Conservation (phyloP, 2,329 filamentous ascomycete genomes). For the Thielaviopsis populi region DNA sequence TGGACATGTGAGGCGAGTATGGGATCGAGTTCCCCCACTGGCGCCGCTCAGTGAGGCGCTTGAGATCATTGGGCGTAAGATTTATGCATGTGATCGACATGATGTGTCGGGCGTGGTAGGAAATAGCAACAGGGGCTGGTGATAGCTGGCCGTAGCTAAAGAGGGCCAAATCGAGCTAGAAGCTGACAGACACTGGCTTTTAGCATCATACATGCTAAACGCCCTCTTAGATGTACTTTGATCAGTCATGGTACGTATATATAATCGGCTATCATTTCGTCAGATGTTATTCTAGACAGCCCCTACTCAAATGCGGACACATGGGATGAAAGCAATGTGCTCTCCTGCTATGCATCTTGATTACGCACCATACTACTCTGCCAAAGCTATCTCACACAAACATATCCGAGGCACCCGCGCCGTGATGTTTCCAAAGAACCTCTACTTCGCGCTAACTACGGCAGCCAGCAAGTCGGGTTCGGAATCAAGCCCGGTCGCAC, state of each 20-base stretch:
- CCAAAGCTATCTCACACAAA: neutral
- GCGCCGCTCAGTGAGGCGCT: neutral
- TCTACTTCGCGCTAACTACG: neutral
- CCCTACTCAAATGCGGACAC: neutral
- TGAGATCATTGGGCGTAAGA: neutral
- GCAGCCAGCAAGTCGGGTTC: neutral
- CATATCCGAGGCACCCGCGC: neutral
- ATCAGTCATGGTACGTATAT: neutral
- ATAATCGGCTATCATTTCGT: neutral
- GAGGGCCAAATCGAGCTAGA: neutral
- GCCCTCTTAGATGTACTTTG: no score
- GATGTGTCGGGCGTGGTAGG: neutral
- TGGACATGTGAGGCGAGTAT: neutral
- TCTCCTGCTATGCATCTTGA: no score
- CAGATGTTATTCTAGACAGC: neutral
- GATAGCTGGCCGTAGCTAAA: neutral
- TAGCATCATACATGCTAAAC: no score
- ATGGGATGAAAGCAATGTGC: neutral
- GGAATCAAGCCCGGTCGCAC: slow-evolving; percentile 2
- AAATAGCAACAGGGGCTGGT: neutral
- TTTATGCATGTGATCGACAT: neutral
- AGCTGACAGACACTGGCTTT: no score
- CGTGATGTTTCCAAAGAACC: neutral
- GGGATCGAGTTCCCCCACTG: neutral
- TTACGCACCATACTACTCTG: no score